A percentile compares a stretch with the other conserved stretches of the same genome.
These are phyloP conservation scores for Monascus ruber DNA, from an alignment of 2,329 filamentous ascomycete species.

Conservation along the genomic window DNA sequence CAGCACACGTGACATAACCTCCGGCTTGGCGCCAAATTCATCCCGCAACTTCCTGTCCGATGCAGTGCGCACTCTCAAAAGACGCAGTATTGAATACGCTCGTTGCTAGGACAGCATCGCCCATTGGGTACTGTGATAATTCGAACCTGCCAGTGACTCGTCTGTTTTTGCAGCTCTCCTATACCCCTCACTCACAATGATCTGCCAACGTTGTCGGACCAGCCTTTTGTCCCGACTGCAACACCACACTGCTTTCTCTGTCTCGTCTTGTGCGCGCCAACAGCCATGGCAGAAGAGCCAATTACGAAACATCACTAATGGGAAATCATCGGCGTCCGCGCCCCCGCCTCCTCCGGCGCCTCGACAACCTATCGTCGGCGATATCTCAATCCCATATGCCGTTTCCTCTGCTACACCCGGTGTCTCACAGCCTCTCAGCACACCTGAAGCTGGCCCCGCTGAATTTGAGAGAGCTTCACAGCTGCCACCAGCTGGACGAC, in stretches of 20 bases:
- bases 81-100: too few relatives aligned
- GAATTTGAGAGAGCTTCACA: conserved; percentile 5
- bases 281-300: conserved; percentile 18
- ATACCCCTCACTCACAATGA: conserved; percentile 18
- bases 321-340: conserved; percentile 16
- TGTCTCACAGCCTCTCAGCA: conserved; percentile 31
- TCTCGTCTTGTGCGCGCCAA: conserved; percentile 17
- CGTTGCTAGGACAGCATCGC: too few relatives aligned
- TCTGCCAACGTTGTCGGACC: conserved; percentile 31
- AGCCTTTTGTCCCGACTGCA: conserved; percentile 28
- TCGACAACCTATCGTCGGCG: conserved; percentile 20
- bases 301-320: conserved; percentile 23
- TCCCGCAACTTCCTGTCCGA: conserved; percentile 23
- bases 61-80: not conserved
- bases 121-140: conserved; percentile 1
- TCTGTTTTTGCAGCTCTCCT: not conserved
- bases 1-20: conserved; percentile 16
- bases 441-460: conserved; percentile 18
- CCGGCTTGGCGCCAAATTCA: conserved; percentile 26
- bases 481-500: conserved; percentile 17
- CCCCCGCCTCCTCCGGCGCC: conserved; percentile 20
- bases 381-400: conserved; percentile 23
- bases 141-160: conserved; percentile 1
- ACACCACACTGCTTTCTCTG: conserved; percentile 13
- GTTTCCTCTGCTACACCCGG: conserved; percentile 29